Percentiles rank a stretch among this genome's conserved stretches.
Evolutionary conservation across 2,329 filamentous ascomycete genomes (phyloP).

Genomic region (Aspergillaceae sp.): DNA sequence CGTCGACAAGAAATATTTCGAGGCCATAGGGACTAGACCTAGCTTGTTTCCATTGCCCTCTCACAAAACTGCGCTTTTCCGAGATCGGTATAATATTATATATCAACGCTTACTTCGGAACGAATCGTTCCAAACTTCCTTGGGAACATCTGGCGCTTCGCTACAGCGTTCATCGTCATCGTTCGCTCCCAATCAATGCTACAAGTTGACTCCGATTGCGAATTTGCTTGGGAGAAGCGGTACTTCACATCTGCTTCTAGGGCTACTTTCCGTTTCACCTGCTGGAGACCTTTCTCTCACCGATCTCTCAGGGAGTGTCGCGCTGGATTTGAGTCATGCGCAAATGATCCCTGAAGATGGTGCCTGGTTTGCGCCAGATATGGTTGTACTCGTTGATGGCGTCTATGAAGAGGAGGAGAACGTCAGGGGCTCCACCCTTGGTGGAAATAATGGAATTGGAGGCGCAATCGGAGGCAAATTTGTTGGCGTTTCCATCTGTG

Average conservation of each 20-base stretch:
- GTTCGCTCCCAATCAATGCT: constrained; percentile 52
- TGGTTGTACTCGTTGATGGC: constrained; percentile 91
- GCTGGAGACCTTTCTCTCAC: constrained; percentile 74
- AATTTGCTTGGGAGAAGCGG: constrained; percentile 70
- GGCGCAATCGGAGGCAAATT: constrained; percentile 90
- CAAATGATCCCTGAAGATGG: constrained; percentile 74
- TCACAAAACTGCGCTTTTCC: constrained; percentile 77
- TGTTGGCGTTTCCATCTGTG: constrained; percentile 80
- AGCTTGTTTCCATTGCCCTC: constrained; percentile 66
- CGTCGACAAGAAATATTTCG: constrained; percentile 74
- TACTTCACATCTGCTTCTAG: constrained; percentile 75
- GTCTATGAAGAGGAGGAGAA: constrained; percentile 92
- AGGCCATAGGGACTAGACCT: constrained; percentile 58
- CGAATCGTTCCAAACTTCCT: constrained; percentile 81
- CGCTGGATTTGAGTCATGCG: constrained; percentile 71
- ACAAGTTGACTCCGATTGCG: constrained; percentile 81
- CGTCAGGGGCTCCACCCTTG: constrained; percentile 55
- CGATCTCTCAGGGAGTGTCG: constrained; percentile 81
- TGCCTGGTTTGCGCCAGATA: constrained; percentile 88
- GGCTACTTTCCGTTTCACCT: constrained; percentile 70
- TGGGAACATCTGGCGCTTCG: constrained; percentile 53
- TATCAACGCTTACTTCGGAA: constrained; percentile 88
- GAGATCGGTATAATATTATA: constrained; percentile 84
- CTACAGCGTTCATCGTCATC: constrained; percentile 53
- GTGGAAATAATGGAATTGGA: constrained; percentile 72